Evolutionary conservation across 2,329 filamentous ascomycete species (phyloP).

Genomic region (Colletotrichum melonis): DNA sequence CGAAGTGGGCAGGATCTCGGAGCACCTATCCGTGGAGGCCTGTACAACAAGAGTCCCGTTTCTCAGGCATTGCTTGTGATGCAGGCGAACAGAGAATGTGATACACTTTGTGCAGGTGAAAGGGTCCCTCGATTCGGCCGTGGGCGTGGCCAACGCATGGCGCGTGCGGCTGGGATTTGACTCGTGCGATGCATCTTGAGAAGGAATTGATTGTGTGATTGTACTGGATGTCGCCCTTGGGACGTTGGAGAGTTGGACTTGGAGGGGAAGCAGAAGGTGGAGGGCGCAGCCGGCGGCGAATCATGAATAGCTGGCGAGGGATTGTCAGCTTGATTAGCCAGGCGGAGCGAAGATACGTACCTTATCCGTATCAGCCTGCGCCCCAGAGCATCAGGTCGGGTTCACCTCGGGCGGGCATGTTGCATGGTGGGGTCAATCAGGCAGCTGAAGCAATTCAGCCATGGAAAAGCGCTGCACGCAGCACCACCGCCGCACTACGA

Average conservation of each 20-base stretch:
- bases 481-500: background rate
- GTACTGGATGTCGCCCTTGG: background rate
- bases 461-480: background rate
- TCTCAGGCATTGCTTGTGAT: conserved; percentile 3
- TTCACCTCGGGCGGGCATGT: background rate
- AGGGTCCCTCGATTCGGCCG: conserved; percentile 15
- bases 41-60: conserved; percentile 11
- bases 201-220: background rate
- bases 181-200: background rate
- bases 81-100: conserved; percentile 8
- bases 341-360: conserved; percentile 1
- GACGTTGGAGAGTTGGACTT: background rate
- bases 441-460: conserved; percentile 17
- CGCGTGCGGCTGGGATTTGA: conserved; percentile 22
- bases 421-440: conserved; percentile 4
- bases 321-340: conserved; percentile 1
- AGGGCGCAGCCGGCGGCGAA: conserved; percentile 7
- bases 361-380: background rate
- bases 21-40: background rate
- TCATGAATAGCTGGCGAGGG: background rate
- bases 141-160: conserved; percentile 30
- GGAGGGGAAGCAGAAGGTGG: background rate
- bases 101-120: conserved; percentile 21
- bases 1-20: background rate
- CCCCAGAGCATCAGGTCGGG: background rate